These are phyloP conservation scores for Saturnispora kantuleensis DNA, from an alignment of 805 yeast species.

Conservation along the genomic window DNA sequence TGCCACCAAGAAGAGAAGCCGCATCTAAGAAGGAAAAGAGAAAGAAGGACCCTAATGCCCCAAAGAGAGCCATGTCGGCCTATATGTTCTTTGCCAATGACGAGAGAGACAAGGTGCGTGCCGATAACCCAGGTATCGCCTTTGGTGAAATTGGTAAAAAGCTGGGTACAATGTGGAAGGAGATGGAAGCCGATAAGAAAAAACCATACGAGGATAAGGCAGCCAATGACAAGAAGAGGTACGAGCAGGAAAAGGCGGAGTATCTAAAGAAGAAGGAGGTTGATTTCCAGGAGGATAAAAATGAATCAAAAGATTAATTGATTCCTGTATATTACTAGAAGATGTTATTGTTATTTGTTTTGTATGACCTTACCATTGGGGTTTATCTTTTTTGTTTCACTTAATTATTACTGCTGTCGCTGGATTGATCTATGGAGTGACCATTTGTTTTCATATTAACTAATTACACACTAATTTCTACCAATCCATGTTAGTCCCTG, in stretches of 20 bases:
- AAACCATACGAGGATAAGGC: slow-evolving; percentile 89
- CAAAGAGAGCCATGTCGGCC: slow-evolving; percentile 96
- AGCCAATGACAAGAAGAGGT: slow-evolving; percentile 93
- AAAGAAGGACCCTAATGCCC: slow-evolving; percentile 87
- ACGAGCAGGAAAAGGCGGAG: slow-evolving; percentile 90
- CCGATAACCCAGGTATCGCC: slow-evolving; percentile 92
- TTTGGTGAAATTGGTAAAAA: slow-evolving; percentile 94
- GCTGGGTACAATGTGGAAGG: slow-evolving; percentile 96
- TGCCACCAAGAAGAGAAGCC: slow-evolving; percentile 15
- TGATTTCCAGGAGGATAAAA: slow-evolving; percentile 10
- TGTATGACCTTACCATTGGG: background rate
- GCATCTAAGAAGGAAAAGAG: slow-evolving; percentile 23
- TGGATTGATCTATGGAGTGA: background rate
- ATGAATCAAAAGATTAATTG: background rate
- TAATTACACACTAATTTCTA: background rate
- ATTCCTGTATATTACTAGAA: too few species aligned
- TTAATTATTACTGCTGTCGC: background rate
- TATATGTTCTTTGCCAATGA: slow-evolving; percentile 99
- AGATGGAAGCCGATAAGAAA: slow-evolving; percentile 72
- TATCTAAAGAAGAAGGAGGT: slow-evolving; percentile 35
- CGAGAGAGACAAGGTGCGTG: slow-evolving; percentile 89
- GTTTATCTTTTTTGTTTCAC: background rate
- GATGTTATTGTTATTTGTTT: slow-evolving; percentile 2
- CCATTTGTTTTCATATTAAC: background rate
- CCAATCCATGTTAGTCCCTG: background rate